Evolutionary conservation across 306 rosid species (phyloP).

Genomic region (Senna siamea): DNA sequence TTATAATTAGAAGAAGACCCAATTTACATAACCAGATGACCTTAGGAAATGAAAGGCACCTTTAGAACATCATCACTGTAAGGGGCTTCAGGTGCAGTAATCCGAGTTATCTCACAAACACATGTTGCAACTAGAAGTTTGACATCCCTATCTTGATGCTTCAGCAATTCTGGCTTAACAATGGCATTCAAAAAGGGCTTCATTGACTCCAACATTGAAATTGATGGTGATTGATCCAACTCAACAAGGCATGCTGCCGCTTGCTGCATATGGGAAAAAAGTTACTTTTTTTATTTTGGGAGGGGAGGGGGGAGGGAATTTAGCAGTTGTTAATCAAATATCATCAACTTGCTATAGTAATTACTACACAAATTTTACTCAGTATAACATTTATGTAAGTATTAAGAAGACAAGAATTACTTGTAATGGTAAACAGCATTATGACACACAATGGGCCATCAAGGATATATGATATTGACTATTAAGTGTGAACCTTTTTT

Average conservation of each 20-base stretch:
- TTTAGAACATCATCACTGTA: slow-evolving; percentile 83
- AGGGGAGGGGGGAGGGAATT: background rate
- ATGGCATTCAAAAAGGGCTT: slow-evolving; percentile 79
- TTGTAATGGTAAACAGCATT: slow-evolving; percentile 14
- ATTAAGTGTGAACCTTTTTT: slow-evolving; percentile 8
- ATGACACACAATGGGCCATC: slow-evolving; percentile 25
- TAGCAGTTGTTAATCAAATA: slow-evolving; percentile 35
- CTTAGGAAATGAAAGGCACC: slow-evolving; percentile 56
- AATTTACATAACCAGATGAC: slow-evolving; percentile 38
- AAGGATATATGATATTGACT: slow-evolving; percentile 28
- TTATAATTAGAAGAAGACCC: slow-evolving; percentile 13
- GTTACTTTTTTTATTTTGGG: slow-evolving; percentile 1
- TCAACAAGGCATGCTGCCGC: slow-evolving; percentile 80
- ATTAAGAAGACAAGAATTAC: slow-evolving; percentile 7
- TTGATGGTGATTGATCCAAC: slow-evolving; percentile 84
- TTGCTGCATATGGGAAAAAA: slow-evolving; percentile 69
- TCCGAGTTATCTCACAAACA: slow-evolving; percentile 95
- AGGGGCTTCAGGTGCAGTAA: slow-evolving; percentile 99
- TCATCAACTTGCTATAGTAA: slow-evolving; percentile 27
- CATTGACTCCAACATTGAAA: slow-evolving; percentile 77
- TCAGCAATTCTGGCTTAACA: slow-evolving; percentile 89
- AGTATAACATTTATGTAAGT: slow-evolving; percentile 1
- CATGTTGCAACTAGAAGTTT: slow-evolving; percentile 92
- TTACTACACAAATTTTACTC: background rate
- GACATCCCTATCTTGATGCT: slow-evolving; percentile 84